Evolutionary conservation across 176 grass and related monocot species (phyloP), one percentile per base, ranked within the genome.

Genomic region (Carex cristatella): DNA sequence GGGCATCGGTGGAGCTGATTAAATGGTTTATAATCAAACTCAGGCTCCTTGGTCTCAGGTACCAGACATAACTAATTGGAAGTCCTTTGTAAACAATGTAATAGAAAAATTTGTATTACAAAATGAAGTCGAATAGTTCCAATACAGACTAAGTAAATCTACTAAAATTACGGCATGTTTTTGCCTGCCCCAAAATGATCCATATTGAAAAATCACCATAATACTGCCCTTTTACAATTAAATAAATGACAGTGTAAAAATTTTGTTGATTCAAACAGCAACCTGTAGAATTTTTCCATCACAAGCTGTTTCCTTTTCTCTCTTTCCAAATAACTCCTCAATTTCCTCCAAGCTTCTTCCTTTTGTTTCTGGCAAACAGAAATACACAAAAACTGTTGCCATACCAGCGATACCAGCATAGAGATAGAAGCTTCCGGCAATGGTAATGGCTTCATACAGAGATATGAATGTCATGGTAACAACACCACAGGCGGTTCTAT

Each of bases 401-500:
- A n/a, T 10, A 1, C 56, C 88, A 33, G 69, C 18, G 5, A 85
- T 84, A 0, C 69, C 85, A 10, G 90, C 88, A 76, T 92, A 89
- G 0, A 92, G 10, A 67, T 89, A 92, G 85, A 92, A 92, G 82
- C 88, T 89, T 14, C 90, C 88, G 0, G 87, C 81, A 74, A 92
- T 90, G 61, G 76, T 83, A 84, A 92, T 84, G 14, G n/a, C 56
- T 42, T 80, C 55, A 11, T 86, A 88, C 35, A 92, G 85, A 11
- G 91, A 90, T 68, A 92, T 86, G 83, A 92, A 92, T 48, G 88
- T 88, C 88, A 92, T 90, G 55, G 68, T 89, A 32, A 92, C 87
- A 49, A 61, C 0, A 1, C 16, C 83, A 5, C 88, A 83, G 11
- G 81, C 77, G 8, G 83, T 10, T 69, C 85, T 44, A 88, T 90